Base-by-base conservation (phyloP, 305 asterid species). In the Plantago lanceolata region DNA sequence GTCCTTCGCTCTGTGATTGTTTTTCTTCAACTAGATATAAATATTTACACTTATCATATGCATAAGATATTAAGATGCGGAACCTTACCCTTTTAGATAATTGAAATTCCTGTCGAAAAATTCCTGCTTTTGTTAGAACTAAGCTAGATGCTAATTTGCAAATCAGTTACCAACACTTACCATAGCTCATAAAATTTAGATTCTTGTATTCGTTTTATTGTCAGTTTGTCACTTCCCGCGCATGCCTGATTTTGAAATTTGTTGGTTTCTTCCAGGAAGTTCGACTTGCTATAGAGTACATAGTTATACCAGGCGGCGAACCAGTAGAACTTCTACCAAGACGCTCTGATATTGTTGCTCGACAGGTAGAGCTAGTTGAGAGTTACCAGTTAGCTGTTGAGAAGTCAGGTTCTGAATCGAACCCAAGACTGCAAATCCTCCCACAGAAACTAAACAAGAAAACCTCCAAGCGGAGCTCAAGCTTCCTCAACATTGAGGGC, bases 291-390 rank as follows among this genome's bases (percentile, higher is more conserved):
- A 93, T 93, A 11, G 99, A 93, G 81, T 93, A 93, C 79, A 93
- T 90, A 0, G 99, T 93, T 71, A 93, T 93, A 68, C 99, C 99
- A 0, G 97, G 99, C 16, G 88, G 94, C 16, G 99, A 93, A 77
- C 81, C 99, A 0, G 99, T 93, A 4, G 99, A 93, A 64, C 96
- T 93, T 75, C 92, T 93, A 5, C 99, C 99, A 0, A 89, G 99
- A 79, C 72, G 95, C 19, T 85, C 97, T 4, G 97, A 89, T 52
- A 89, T 89, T 59, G 94, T 87, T 29, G 97, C 96, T 57, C 85
- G 84, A 64, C 99, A 93, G 67, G 86, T 93, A 11, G 88, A 89
- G 86, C 84, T 93, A 43, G 99, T 93, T 26, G 70, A 81, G 77
- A 89, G 99, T 66, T 93, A 93, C 71, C 96, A 89, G 71, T 67